A percentile compares a stretch with the other conserved stretches of the same genome.
Conservation (phyloP, 2,329 filamentous ascomycete genomes). For the Erysiphe neolycopersici region DNA sequence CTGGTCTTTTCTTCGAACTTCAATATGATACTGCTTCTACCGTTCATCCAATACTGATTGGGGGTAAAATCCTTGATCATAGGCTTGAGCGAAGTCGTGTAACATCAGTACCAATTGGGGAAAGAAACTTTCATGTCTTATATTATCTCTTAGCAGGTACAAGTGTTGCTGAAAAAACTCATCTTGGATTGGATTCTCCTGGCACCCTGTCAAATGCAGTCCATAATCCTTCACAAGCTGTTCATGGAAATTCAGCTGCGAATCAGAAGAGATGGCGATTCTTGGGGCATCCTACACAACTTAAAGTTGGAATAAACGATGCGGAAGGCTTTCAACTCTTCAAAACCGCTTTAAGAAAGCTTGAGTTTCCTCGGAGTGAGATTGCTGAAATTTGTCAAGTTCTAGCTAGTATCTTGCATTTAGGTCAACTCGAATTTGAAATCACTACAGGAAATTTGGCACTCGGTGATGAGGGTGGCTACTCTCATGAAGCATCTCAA, state of each 20-base stretch:
- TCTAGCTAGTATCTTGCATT: conserved; percentile 79
- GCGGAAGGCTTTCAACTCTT: conserved; percentile 89
- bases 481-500: conserved; percentile 81
- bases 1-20: conserved; percentile 81
- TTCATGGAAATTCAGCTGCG: conserved; percentile 18
- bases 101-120: conserved; percentile 74
- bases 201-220: conserved; percentile 21
- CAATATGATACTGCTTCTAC: conserved; percentile 83
- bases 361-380: conserved; percentile 79
- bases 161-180: conserved; percentile 65
- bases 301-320: conserved; percentile 94
- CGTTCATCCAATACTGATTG: conserved; percentile 65
- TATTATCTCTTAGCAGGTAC: conserved; percentile 92
- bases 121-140: conserved; percentile 84
- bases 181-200: conserved; percentile 32
- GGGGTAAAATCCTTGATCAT: conserved; percentile 85
- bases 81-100: conserved; percentile 78
- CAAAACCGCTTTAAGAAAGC: conserved; percentile 78
- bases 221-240: conserved; percentile 16
- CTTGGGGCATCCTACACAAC: conserved; percentile 80
- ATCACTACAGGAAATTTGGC: conserved; percentile 54
- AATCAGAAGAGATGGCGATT: conserved; percentile 79
- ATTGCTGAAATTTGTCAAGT: conserved; percentile 96
- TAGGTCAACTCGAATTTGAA: conserved; percentile 87
- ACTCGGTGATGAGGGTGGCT: conserved; percentile 71